Base-by-base conservation (phyloP, 2,329 filamentous ascomycete species). In the Fusarium sp. region DNA sequence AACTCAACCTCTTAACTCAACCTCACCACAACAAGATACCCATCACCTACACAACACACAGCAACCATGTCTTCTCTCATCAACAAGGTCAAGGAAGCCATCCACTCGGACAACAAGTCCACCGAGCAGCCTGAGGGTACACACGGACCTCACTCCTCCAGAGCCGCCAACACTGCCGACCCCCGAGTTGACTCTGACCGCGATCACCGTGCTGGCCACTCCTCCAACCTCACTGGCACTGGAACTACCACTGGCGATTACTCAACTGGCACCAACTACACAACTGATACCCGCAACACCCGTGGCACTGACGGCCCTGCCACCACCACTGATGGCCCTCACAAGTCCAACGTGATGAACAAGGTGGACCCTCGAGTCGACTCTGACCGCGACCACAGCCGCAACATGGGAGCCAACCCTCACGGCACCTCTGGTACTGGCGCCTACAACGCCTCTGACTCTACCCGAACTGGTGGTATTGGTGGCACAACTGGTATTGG, bases 81-180 rank as follows among this genome's bases (percentile, higher is more conserved):
- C 79, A 87, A 90, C 85, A 90, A 90, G 83, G 86, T 90, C 81
- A 90, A 90, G 86, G 88, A 90, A 5, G 87, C 84, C 72, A 80
- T 90, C 68, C 79, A 84, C 77, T 82, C 84, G 71, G 84, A 87
- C 81, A 84, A 87, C 81, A 84, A 86, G 72, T 70, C 79, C 34
- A 70, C 76, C 35, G 66, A 76, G 34, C 73, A 76, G 25, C 74
- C 77, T 13, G 69, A 74, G 34, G 74, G 74, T 23, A 76, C 76
- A 27, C 71, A 76, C 18, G 75, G 75, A 10, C 61, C 70, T 56
- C 76, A 79, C 68, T 64, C 27, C 41, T 67, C 52, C 50, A 71
- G 74, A 3, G 25, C 10, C 14, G 82, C 83, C 60, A 88, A 89
- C 80, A 85, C 86, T 32, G 70, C 82, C 14, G 88, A 89, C 72